Base-by-base conservation (phyloP, 2,329 filamentous ascomycete species). In the Aureobasidium sp. region DNA sequence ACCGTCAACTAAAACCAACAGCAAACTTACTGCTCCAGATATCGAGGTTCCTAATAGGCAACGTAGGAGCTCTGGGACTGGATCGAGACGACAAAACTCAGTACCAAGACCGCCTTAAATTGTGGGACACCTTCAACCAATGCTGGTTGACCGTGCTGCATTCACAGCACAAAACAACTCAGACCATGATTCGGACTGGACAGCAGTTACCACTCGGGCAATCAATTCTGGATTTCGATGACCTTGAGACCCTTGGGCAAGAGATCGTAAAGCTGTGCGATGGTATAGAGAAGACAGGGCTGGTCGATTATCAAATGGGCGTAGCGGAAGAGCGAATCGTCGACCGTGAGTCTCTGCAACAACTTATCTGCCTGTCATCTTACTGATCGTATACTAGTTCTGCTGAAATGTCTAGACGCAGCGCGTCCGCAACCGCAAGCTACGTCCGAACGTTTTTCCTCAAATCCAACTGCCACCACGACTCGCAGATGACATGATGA, bases 261-360 rank as follows among this genome's bases (percentile, higher is more conserved):
- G 88, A 96, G 69, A 76, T 99, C 34, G 83, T 96, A 62, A 83
- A 86, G 56, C 80, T 96, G 56, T 96, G 92, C 72, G 91, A 97
- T 72, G 84, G 84, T 56, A 84, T 97, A 65, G 93, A 97, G 74
- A 87, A 88, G 67, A 87, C 95, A 71, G 94, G 94, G n/a, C 78
- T 99, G 52, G 91, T 99, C 12, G 94, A 99, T 76, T 99, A 97
- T 73, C 89, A 97, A 70, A 95, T 96, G 78, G 94, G 94, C 9
- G 90, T 97, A 29, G 95, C 91, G 84, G 94, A 97, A 75, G 92
- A 97, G 72, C 86, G 90, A 71, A 97, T 97, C 68, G 84, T 94
- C 68, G 83, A 84, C 63, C 82, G 92, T 96, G 79, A 76, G 89
- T 32, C 81, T 32, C 37, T 17, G 3, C 29, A 12, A 7, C 9